phyloP scores from a whole-genome alignment of 768 basidiomycete genomes.

The Cyclocybe cylindracea region DNA sequence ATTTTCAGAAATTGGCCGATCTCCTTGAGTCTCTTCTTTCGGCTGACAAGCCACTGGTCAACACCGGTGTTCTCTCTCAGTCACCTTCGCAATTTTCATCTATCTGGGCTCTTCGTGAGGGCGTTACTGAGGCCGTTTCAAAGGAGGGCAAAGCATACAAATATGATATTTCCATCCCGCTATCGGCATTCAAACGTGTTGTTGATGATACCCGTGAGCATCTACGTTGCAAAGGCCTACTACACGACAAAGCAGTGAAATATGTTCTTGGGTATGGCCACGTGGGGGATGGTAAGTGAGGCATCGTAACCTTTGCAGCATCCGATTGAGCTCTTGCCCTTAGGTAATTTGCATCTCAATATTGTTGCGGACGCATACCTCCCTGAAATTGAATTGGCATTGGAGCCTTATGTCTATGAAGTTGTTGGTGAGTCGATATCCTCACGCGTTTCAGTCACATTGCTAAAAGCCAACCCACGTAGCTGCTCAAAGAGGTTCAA shows the following conservation, averaged over 20 bases:
- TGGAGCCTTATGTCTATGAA: constrained; percentile 96
- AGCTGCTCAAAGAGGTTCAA: constrained; percentile 84
- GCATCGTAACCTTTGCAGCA: neutral
- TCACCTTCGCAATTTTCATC: constrained; percentile 86
- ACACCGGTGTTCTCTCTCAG: constrained; percentile 90
- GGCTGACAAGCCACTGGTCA: constrained; percentile 74
- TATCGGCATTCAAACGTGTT: constrained; percentile 82
- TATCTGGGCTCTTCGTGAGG: constrained; percentile 91
- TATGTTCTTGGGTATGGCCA: constrained; percentile 94
- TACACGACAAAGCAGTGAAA: constrained; percentile 74
- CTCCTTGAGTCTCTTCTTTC: constrained; percentile 80
- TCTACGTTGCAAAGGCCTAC: constrained; percentile 66
- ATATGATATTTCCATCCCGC: constrained; percentile 92
- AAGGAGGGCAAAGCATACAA: constrained; percentile 97
- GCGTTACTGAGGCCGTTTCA: constrained; percentile 87
- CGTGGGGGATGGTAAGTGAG: constrained; percentile 86
- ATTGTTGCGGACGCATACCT: constrained; percentile 82
- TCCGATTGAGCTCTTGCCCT: neutral
- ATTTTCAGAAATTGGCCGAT: constrained; percentile 74
- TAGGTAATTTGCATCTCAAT: constrained; percentile 95
- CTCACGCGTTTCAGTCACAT: neutral
- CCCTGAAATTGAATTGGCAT: constrained; percentile 78
- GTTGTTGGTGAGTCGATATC: constrained; percentile 64
- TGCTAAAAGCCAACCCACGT: constrained; percentile 1
- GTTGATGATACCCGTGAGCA: constrained; percentile 80